Evolutionary conservation across 768 basidiomycete genomes (phyloP).

Genomic region (Podaxis sp.): DNA sequence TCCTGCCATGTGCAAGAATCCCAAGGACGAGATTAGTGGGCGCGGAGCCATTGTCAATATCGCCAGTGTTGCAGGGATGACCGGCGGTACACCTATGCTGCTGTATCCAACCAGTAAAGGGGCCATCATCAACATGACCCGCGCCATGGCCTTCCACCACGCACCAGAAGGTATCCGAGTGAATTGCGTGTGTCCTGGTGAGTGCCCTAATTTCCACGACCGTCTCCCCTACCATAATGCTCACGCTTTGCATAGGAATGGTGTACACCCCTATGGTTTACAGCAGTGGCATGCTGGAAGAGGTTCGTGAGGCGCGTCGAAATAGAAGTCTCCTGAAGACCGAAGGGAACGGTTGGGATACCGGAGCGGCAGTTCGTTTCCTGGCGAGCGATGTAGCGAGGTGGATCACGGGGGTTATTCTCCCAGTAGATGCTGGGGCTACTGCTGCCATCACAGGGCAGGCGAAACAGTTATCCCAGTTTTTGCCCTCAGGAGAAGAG

Average conservation of each 20-base stretch:
- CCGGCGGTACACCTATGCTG: slow-evolving; percentile 34
- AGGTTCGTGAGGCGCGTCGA: slow-evolving; percentile 31
- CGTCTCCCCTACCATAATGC: background rate
- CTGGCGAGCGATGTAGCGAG: slow-evolving; percentile 37
- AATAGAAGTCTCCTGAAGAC: slow-evolving; percentile 33
- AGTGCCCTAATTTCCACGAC: slow-evolving; percentile 1
- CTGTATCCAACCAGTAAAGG: slow-evolving; percentile 41
- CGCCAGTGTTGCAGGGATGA: slow-evolving; percentile 31
- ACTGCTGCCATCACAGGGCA: slow-evolving; percentile 27
- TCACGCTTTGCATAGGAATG: slow-evolving; percentile 24
- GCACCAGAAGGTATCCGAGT: slow-evolving; percentile 34
- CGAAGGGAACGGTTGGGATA: slow-evolving; percentile 42
- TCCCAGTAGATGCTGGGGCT: slow-evolving; percentile 38
- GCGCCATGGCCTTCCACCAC: slow-evolving; percentile 41
- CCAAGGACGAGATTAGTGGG: slow-evolving; percentile 23
- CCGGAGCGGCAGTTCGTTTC: slow-evolving; percentile 34
- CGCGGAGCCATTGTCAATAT: slow-evolving; percentile 39
- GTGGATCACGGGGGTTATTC: slow-evolving; percentile 37
- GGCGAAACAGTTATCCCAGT: background rate
- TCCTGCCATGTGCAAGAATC: slow-evolving; percentile 37
- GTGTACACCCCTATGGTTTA: slow-evolving; percentile 39
- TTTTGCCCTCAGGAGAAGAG: slow-evolving; percentile 5
- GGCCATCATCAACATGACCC: slow-evolving; percentile 38
- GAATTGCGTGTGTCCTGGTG: slow-evolving; percentile 38
- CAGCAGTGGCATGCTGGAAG: slow-evolving; percentile 28